Conservation (phyloP, 1,139 yeast species). For the Yamadazyma kanchanaburiensis region DNA sequence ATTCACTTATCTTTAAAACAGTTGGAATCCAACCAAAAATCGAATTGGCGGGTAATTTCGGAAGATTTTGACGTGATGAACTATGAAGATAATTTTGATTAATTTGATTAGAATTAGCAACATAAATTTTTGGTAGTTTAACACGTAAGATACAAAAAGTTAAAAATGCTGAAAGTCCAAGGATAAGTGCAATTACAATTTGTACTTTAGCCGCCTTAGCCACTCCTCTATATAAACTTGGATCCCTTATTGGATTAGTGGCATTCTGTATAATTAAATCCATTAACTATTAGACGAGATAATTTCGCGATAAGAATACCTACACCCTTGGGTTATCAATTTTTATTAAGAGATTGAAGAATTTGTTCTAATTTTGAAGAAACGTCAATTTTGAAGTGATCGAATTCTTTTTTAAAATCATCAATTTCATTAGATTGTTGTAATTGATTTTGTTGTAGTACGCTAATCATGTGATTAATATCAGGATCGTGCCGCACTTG, state of each 20-base stretch:
- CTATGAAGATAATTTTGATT: slow-evolving; percentile 44
- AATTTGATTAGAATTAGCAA: slow-evolving; percentile 47
- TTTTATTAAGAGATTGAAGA: slow-evolving; percentile 3
- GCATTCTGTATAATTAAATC: slow-evolving; percentile 1
- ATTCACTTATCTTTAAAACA: slow-evolving; percentile 62
- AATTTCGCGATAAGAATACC: background rate
- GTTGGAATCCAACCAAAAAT: slow-evolving; percentile 79
- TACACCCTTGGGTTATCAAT: background rate
- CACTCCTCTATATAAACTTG: slow-evolving; percentile 21
- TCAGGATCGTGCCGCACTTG: slow-evolving; percentile 1
- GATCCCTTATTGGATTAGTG: slow-evolving; percentile 13
- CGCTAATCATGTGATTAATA: slow-evolving; percentile 2
- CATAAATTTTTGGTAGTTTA: slow-evolving; percentile 70
- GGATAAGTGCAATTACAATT: slow-evolving; percentile 53
- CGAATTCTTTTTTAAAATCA: slow-evolving; percentile 15
- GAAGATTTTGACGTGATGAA: slow-evolving; percentile 37
- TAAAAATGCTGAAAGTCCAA: slow-evolving; percentile 64
- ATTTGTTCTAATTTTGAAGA: slow-evolving; percentile 12
- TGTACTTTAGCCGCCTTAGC: slow-evolving; percentile 49
- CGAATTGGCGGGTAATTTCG: slow-evolving; percentile 36
- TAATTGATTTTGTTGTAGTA: slow-evolving; percentile 7
- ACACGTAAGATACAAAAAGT: slow-evolving; percentile 62
- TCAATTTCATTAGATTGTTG: slow-evolving; percentile 11
- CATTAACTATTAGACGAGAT: background rate
- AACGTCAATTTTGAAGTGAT: slow-evolving; percentile 13